A percentile compares a stretch with the other conserved stretches of the same genome.
phyloP scores from a whole-genome alignment of 1,139 yeast species.

The Saccharomyces uvarum region DNA sequence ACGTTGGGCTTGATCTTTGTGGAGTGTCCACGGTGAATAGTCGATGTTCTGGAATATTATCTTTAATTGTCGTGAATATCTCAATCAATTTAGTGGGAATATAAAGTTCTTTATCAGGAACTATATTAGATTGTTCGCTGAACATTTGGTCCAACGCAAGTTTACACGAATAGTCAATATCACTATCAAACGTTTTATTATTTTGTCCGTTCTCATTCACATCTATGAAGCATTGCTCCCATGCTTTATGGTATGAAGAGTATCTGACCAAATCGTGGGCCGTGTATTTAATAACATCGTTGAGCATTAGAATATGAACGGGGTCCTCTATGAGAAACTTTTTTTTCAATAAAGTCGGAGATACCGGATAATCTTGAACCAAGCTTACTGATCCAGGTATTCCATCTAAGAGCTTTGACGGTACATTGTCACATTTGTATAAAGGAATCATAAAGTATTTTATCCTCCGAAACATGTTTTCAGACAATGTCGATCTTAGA shows the following conservation, averaged over 20 bases:
- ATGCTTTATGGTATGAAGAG: slow-evolving; percentile 6
- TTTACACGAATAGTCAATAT: slow-evolving; percentile 24
- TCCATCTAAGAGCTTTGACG: slow-evolving; percentile 6
- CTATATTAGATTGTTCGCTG: not conserved
- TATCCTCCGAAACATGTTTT: slow-evolving; percentile 19
- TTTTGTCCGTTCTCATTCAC: slow-evolving; percentile 8
- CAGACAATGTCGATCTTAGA: slow-evolving; percentile 13
- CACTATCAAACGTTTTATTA: slow-evolving; percentile 9
- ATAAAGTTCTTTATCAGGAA: slow-evolving; percentile 9
- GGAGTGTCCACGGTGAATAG: slow-evolving; percentile 24
- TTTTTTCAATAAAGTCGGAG: not conserved
- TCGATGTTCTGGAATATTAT: slow-evolving; percentile 23
- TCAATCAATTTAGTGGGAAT: slow-evolving; percentile 27
- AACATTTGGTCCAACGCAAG: slow-evolving; percentile 9
- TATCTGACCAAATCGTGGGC: slow-evolving; percentile 25
- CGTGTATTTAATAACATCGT: slow-evolving; percentile 24
- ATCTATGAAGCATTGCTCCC: slow-evolving; percentile 24
- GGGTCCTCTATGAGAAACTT: slow-evolving; percentile 22
- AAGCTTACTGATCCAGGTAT: slow-evolving; percentile 19
- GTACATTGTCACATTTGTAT: slow-evolving; percentile 13
- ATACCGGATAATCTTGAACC: slow-evolving; percentile 8
- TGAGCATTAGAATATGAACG: slow-evolving; percentile 23
- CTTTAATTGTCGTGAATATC: slow-evolving; percentile 18
- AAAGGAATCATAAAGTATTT: slow-evolving; percentile 24
- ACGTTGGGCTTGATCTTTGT: slow-evolving; percentile 2